Evolutionary conservation across 1,139 yeast genomes (phyloP).

Genomic region (Candida sojae): DNA sequence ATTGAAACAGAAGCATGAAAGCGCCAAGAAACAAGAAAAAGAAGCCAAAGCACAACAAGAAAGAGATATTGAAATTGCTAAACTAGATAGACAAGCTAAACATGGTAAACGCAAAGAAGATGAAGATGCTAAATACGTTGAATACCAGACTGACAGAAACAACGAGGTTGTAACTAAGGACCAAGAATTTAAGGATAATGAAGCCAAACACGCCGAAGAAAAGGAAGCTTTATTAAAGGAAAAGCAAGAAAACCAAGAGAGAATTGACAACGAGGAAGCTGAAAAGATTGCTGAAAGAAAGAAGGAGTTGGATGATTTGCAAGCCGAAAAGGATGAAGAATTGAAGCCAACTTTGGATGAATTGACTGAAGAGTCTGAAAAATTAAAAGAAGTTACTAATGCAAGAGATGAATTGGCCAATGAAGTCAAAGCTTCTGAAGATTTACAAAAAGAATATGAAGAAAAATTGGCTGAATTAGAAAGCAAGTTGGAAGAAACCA

Average conservation of each 20-base stretch:
- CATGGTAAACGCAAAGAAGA: conserved; percentile 42
- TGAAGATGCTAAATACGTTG: conserved; percentile 38
- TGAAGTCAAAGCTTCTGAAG: conserved; percentile 37
- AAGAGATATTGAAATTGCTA: conserved; percentile 40
- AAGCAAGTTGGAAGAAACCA: conserved; percentile 38
- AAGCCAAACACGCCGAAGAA: conserved; percentile 34
- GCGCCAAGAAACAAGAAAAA: conserved; percentile 52
- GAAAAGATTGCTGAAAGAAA: conserved; percentile 41
- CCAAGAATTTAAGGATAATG: conserved; percentile 36
- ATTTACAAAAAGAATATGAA: conserved; percentile 35
- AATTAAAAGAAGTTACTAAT: conserved; percentile 41
- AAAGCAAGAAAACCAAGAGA: conserved; percentile 42
- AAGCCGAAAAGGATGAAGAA: conserved; percentile 45
- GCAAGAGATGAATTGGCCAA: conserved; percentile 37
- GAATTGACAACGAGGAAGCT: conserved; percentile 45
- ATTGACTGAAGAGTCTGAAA: conserved; percentile 38
- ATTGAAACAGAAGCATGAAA: conserved; percentile 34
- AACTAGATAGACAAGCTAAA: conserved; percentile 35
- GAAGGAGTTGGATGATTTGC: conserved; percentile 46
- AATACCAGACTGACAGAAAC: conserved; percentile 36
- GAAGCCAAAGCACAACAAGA: conserved; percentile 51
- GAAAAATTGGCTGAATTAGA: conserved; percentile 37
- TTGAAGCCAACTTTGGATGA: conserved; percentile 45
- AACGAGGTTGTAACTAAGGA: conserved; percentile 38
- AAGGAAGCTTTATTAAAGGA: conserved; percentile 40